Evolutionary conservation across 805 yeast genomes (phyloP).

Genomic region (Lipomyces sp.): DNA sequence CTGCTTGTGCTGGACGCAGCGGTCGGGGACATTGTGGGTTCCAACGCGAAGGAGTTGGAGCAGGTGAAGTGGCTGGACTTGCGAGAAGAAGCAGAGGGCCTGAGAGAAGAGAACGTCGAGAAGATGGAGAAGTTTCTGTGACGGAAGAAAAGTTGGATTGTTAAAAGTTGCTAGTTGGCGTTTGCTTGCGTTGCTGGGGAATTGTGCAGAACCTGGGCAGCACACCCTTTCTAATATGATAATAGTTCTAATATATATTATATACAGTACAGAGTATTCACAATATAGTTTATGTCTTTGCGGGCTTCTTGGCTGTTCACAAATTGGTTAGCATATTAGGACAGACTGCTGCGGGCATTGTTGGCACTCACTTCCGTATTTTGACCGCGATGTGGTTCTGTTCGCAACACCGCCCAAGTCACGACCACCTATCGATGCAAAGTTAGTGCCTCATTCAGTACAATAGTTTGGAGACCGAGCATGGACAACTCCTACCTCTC

Average conservation of each 20-base stretch:
- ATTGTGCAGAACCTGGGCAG: too few species aligned
- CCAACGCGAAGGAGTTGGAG: constrained; percentile 24
- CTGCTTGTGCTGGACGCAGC: constrained; percentile 49
- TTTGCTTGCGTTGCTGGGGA: too few species aligned
- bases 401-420: constrained; percentile 95
- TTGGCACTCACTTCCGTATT: constrained; percentile 78
- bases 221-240: too few species aligned
- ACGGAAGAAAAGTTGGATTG: neutral
- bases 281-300: constrained; percentile 6
- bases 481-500: constrained; percentile 73
- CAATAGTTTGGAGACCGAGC: too few species aligned
- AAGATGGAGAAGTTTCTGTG: constrained; percentile 11
- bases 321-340: neutral
- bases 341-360: neutral
- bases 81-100: constrained; percentile 44
- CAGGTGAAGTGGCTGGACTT: constrained; percentile 48
- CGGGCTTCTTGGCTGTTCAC: constrained; percentile 19
- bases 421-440: constrained; percentile 45
- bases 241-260: neutral
- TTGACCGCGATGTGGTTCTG: constrained; percentile 82
- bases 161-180: too few species aligned
- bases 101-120: constrained; percentile 22
- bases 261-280: neutral
- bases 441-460: too few species aligned
- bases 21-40: constrained; percentile 5